Conservation (phyloP, 1,284 basidiomycete species). For the Neotropicomus parvogracilis region DNA sequence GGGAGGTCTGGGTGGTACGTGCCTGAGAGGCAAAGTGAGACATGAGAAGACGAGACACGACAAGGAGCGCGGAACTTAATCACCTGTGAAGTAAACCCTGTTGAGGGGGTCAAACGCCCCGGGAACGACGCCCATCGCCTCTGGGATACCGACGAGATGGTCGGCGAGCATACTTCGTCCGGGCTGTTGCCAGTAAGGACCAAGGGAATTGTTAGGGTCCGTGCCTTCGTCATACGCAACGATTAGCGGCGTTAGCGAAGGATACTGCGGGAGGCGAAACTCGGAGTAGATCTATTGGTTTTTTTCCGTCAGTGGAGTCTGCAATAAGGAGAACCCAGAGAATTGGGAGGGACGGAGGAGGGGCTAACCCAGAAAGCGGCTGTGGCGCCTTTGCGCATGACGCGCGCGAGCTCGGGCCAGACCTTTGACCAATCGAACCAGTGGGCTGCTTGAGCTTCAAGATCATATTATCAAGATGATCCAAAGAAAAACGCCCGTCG, state of each 20-base stretch:
- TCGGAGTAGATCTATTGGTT: conserved; percentile 73
- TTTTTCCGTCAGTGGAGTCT: no score
- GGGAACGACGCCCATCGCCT: conserved; percentile 42
- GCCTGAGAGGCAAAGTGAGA: no score
- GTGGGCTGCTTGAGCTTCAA: conserved; percentile 74
- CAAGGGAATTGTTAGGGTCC: conserved; percentile 54
- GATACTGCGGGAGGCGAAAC: conserved; percentile 63
- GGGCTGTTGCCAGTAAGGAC: conserved; percentile 76
- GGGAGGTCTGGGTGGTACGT: conserved; percentile 45
- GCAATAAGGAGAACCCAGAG: no score
- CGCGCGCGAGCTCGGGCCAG: conserved; percentile 67
- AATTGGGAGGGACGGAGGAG: no score
- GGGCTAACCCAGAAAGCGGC: conserved; percentile 71
- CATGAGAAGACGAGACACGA: no score
- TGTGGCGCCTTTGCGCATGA: conserved; percentile 65
- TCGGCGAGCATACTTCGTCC: conserved; percentile 71
- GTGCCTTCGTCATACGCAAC: conserved; percentile 57
- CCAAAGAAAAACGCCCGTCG: no score
- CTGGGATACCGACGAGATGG: conserved; percentile 65
- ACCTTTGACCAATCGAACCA: conserved; percentile 79
- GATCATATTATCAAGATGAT: no score
- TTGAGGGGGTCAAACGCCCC: conserved; percentile 41
- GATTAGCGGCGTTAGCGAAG: conserved; percentile 57
- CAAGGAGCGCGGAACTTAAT: neutral
- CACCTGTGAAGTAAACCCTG: conserved; percentile 55